phyloP scores from a whole-genome alignment of 2,329 filamentous ascomycete genomes.

The Calonectria crousiana region DNA sequence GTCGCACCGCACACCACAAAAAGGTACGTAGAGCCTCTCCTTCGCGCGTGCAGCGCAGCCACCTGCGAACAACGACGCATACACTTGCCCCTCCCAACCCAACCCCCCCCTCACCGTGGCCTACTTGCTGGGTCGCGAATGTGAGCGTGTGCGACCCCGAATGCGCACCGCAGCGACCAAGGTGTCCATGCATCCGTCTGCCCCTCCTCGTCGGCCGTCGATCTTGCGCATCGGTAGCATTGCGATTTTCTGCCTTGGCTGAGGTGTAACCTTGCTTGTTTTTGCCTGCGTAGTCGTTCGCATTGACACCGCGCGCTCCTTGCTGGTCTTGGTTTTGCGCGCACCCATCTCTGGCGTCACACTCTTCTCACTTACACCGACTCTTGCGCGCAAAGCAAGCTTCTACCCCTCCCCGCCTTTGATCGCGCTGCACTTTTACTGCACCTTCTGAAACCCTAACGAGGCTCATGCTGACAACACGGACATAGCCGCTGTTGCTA shows the following conservation, averaged over 20 bases:
- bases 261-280: background rate
- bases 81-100: slow-evolving; percentile 19
- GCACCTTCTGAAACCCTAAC: slow-evolving; percentile 25
- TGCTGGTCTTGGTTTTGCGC: slow-evolving; percentile 20
- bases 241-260: slow-evolving; percentile 21
- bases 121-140: slow-evolving; percentile 15
- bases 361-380: slow-evolving; percentile 43
- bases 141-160: slow-evolving; percentile 8
- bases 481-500: slow-evolving; percentile 37
- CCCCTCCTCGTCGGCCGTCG: slow-evolving; percentile 23
- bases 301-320: slow-evolving; percentile 24
- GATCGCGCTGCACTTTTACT: slow-evolving; percentile 17
- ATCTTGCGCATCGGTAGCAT: slow-evolving; percentile 11
- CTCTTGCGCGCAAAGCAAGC: slow-evolving; percentile 33
- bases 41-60: slow-evolving; percentile 10
- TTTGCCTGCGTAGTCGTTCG: background rate
- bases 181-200: slow-evolving; percentile 19
- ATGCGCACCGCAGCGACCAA: slow-evolving; percentile 6
- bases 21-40: slow-evolving; percentile 40
- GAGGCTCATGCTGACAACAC: slow-evolving; percentile 39
- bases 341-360: slow-evolving; percentile 19
- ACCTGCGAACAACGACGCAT: slow-evolving; percentile 19
- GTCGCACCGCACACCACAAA: slow-evolving; percentile 37
- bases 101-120: slow-evolving; percentile 14
- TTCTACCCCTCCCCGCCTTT: slow-evolving; percentile 14